Base-by-base conservation (phyloP, 805 yeast genomes). In the Metschnikowia peoriensis region DNA sequence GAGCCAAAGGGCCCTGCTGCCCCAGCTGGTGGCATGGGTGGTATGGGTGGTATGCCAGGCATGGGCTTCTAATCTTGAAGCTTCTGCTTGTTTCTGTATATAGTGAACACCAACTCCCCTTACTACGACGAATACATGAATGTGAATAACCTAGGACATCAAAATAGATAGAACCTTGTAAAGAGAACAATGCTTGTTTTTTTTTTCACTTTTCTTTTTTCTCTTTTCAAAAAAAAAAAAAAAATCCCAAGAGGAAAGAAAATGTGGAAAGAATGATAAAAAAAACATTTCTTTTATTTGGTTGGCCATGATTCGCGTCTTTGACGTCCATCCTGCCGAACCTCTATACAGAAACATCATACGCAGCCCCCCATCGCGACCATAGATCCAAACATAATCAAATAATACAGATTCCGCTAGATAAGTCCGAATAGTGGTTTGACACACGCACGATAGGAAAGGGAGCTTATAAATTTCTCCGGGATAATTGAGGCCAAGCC, bases 1-100 rank as follows among this genome's bases (percentile, higher is more conserved):
- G 86, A 84, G 73, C 94, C 93, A 66, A 76, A 78, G 75, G 75
- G 75, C 59, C 66, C 81, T 41, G 72, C 82, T 52, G 52, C 64
- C 7, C 73, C 83, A 53, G 75, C 83, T 50, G 76, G 86, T 60
- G 80, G 83, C 51, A 79, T 80, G 47, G 73, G 72, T 50, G 60
- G 60, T 38, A 65, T 64, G 68, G 61, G 61, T 28, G 63, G 63
- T 28, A 60, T 60, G 63, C 60, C 60, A 44, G 66, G 66, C 42
- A 70, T 69, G 74, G 75, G 67, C 47, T 65, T 65, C 65, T 65
- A 60, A 63, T 39, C 38, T 27, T 7, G 22, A 16, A 37, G 44
- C 22, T 49, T 27, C 34, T 28, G 38, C 46, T 44, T 28, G 47
- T 17, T 34, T 47, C 46, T 53, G 53, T 50, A 53, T 49, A 53